Percentiles rank a stretch among this genome's conserved stretches.
phyloP scores from a whole-genome alignment of 2,329 filamentous ascomycete genomes.

The Trichoderma koningiopsis region DNA sequence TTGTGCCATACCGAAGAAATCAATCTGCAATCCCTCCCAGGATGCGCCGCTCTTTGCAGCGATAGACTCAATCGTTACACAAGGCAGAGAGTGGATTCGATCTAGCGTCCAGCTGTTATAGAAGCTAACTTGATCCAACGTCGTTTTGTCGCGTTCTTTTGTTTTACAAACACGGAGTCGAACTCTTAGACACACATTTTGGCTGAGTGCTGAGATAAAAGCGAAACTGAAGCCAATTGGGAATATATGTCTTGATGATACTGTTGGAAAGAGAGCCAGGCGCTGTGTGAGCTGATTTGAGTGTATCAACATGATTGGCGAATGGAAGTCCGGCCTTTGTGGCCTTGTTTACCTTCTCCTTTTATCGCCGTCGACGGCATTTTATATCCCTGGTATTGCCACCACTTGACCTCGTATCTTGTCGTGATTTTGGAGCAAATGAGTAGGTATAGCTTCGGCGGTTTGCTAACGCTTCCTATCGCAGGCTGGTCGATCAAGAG shows the following conservation, averaged over 20 bases:
- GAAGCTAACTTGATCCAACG: background rate
- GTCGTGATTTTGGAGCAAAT: background rate
- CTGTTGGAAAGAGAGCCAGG: background rate
- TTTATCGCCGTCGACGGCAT: constrained; percentile 55
- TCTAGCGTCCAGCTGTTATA: background rate
- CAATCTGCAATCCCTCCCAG: background rate
- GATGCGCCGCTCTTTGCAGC: background rate
- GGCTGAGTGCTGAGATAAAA: background rate
- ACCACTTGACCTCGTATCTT: background rate
- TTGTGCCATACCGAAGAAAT: background rate
- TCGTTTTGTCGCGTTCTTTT: background rate
- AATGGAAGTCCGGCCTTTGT: constrained; percentile 40
- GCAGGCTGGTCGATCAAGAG: constrained; percentile 79
- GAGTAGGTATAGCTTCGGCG: constrained; percentile 15
- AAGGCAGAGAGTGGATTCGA: background rate
- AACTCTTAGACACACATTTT: background rate
- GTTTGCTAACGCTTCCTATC: constrained; percentile 20
- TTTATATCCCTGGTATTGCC: constrained; percentile 79
- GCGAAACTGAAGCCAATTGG: background rate
- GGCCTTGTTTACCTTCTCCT: constrained; percentile 49
- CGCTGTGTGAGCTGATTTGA: background rate
- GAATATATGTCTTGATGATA: background rate
- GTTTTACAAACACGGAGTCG: background rate
- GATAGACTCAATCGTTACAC: background rate
- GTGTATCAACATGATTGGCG: constrained; percentile 29